These are phyloP conservation scores for Suillus tomentosus DNA, from an alignment of 768 basidiomycete genomes.

Conservation along the genomic window DNA sequence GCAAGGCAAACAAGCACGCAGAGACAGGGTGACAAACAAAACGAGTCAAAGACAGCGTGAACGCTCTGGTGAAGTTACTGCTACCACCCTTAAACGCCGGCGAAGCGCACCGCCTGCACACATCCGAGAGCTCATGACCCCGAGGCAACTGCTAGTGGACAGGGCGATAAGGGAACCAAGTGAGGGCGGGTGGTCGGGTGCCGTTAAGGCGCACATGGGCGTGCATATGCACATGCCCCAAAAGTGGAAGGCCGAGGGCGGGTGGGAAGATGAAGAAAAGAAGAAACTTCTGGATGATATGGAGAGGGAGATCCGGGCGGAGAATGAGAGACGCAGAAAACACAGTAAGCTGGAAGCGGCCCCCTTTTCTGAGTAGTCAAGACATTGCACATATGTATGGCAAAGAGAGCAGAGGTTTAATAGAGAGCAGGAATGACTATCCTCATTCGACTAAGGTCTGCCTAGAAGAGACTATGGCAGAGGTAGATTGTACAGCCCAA, in stretches of 20 bases:
- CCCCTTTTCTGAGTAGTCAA: background rate
- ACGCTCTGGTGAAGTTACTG: conserved; percentile 60
- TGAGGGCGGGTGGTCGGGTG: conserved; percentile 73
- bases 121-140: conserved; percentile 53
- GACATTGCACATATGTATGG: background rate
- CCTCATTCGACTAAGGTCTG: background rate
- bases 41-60: conserved; percentile 63
- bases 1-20: conserved; percentile 55
- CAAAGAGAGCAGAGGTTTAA: background rate
- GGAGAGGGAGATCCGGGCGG: conserved; percentile 30
- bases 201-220: conserved; percentile 58
- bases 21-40: conserved; percentile 64
- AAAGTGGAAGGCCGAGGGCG: conserved; percentile 38
- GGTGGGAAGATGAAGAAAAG: conserved; percentile 27
- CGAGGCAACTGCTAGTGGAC: conserved; percentile 49
- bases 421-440: background rate
- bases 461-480: background rate
- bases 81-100: conserved; percentile 47
- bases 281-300: conserved; percentile 25
- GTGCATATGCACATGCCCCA: conserved; percentile 44
- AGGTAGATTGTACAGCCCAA: background rate
- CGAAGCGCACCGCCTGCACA: conserved; percentile 66
- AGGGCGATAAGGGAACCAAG: conserved; percentile 51
- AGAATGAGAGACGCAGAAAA: conserved; percentile 27
- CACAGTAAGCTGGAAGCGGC: background rate